A percentile compares a stretch with the other conserved stretches of the same genome.
Conservation (phyloP, 768 basidiomycete genomes). For the Termitomyces sp. region DNA sequence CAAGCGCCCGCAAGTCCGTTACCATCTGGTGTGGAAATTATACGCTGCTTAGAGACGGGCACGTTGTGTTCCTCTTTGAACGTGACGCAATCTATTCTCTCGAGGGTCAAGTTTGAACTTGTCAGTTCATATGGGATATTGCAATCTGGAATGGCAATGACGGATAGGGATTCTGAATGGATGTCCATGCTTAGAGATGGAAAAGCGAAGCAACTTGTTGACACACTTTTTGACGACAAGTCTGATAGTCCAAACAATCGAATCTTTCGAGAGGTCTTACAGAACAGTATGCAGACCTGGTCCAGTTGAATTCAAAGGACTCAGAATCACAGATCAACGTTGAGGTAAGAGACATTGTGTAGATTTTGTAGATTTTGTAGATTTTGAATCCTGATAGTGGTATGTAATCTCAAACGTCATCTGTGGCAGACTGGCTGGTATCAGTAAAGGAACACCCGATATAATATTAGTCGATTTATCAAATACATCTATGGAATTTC, state of each 20-base stretch:
- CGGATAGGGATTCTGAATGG: slow-evolving; percentile 30
- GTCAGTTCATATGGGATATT: slow-evolving; percentile 33
- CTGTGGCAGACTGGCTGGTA: too few relatives aligned
- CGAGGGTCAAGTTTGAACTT: slow-evolving; percentile 32
- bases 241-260: background rate
- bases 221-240: slow-evolving; percentile 18
- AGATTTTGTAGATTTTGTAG: background rate
- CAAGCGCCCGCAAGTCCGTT: slow-evolving; percentile 10
- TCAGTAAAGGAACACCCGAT: too few relatives aligned
- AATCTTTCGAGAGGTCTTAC: slow-evolving; percentile 6
- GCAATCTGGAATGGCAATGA: slow-evolving; percentile 19
- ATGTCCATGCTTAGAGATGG: slow-evolving; percentile 18
- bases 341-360: background rate
- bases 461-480: too few relatives aligned
- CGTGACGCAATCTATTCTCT: slow-evolving; percentile 7
- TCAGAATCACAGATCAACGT: background rate
- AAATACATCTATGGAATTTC: too few relatives aligned
- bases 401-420: too few relatives aligned
- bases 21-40: slow-evolving; percentile 16
- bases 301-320: background rate
- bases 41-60: slow-evolving; percentile 12
- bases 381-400: too few relatives aligned
- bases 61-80: slow-evolving; percentile 1
- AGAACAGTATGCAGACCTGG: slow-evolving; percentile 2
- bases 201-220: slow-evolving; percentile 18